Percentiles rank a stretch among this genome's conserved stretches.
These are phyloP conservation scores for Neopestalotiopsis sp. DNA, from an alignment of 2,329 filamentous ascomycete species.

Conservation along the genomic window DNA sequence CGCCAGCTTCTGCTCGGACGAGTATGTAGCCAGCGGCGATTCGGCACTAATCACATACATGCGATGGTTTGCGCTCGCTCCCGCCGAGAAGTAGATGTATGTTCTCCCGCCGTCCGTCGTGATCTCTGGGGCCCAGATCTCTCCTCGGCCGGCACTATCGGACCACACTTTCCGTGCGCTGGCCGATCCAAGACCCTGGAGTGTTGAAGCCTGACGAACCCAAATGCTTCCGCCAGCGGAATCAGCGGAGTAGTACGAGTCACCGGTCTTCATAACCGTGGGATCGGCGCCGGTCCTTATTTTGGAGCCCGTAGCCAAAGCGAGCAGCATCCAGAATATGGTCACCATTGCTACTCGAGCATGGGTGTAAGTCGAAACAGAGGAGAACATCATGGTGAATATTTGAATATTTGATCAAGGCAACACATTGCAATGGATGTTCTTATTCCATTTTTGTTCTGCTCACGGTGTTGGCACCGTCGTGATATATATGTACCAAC, in stretches of 20 bases:
- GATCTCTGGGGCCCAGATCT: constrained; percentile 29
- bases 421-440: too few relatives aligned
- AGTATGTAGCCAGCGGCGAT: constrained; percentile 24
- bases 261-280: constrained; percentile 24
- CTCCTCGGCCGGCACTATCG: constrained; percentile 19
- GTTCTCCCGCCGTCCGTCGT: constrained; percentile 22
- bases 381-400: not conserved
- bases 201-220: constrained; percentile 23
- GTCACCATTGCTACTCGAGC: not conserved
- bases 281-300: constrained; percentile 28
- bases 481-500: too few relatives aligned
- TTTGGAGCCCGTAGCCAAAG: too few relatives aligned
- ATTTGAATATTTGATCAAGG: too few relatives aligned
- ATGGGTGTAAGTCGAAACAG: not conserved
- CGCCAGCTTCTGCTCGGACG: constrained; percentile 23
- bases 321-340: not conserved
- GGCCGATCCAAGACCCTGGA: constrained; percentile 23
- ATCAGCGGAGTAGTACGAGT: constrained; percentile 30
- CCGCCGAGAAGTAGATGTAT: constrained; percentile 30
- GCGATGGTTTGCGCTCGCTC: constrained; percentile 23
- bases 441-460: too few relatives aligned
- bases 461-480: too few relatives aligned
- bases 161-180: constrained; percentile 24
- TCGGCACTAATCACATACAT: constrained; percentile 30
- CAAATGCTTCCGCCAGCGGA: constrained; percentile 25